Conservation (phyloP, 805 yeast genomes). For the Saccharomycopsis sp. region DNA sequence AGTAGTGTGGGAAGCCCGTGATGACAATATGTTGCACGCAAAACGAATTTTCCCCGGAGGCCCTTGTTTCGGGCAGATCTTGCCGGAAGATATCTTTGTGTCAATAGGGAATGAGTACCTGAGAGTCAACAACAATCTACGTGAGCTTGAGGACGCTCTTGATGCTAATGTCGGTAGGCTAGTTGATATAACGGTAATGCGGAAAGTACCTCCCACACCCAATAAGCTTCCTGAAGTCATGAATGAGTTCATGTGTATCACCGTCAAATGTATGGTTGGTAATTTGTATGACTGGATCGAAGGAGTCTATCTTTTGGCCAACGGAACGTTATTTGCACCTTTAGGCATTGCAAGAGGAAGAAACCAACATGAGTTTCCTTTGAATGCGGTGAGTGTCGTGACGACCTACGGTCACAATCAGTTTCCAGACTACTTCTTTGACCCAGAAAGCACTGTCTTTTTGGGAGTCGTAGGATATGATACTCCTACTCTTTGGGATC, state of each 20-base stretch:
- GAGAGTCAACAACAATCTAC: neutral
- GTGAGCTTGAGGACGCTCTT: constrained; percentile 64
- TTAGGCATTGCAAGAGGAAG: neutral
- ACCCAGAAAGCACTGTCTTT: neutral
- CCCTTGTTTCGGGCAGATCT: neutral
- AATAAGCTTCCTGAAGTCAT: no score
- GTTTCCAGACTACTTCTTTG: neutral
- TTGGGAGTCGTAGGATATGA: neutral
- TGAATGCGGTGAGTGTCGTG: neutral
- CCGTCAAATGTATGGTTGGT: neutral
- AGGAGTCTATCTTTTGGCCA: neutral
- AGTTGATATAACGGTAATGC: constrained; percentile 34
- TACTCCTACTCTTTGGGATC: neutral
- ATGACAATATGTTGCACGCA: neutral
- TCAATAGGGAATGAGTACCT: constrained; percentile 62
- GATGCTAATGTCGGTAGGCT: constrained; percentile 61
- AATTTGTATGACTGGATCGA: neutral
- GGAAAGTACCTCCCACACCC: no score
- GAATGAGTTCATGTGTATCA: no score
- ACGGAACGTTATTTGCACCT: neutral
- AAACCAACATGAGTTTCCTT: neutral
- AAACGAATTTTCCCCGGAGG: neutral
- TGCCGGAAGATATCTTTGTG: constrained; percentile 59
- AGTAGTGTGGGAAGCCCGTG: constrained; percentile 29
- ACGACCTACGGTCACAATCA: neutral